Evolutionary conservation across 805 yeast species (phyloP).

Genomic region (Cyberlindnera japonica): DNA sequence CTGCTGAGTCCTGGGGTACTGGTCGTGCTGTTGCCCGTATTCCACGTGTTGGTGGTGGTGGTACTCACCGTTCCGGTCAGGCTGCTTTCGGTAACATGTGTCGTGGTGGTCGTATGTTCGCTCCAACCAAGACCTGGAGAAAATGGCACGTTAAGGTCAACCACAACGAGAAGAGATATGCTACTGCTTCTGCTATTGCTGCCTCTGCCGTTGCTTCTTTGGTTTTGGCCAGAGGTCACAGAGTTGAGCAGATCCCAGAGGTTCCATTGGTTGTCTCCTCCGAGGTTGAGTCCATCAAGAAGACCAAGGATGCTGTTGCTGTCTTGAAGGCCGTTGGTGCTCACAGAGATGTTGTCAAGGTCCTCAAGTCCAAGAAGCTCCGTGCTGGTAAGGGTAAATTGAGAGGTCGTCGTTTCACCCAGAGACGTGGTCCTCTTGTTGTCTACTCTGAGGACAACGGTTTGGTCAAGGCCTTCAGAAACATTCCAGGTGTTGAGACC

Average conservation of each 20-base stretch:
- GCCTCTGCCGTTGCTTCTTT: constrained; percentile 98
- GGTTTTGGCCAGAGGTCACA: constrained; percentile 99
- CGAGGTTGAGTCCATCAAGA: constrained; percentile 87
- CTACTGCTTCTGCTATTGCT: constrained; percentile 99
- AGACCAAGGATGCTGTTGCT: constrained; percentile 99
- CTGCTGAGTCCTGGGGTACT: constrained; percentile 99
- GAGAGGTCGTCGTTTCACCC: constrained; percentile 99
- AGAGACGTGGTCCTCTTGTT: constrained; percentile 99
- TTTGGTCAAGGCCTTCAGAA: constrained; percentile 97
- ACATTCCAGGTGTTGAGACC: constrained; percentile 99
- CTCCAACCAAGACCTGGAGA: constrained; percentile 99
- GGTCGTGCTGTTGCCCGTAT: constrained; percentile 99
- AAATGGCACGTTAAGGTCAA: constrained; percentile 99
- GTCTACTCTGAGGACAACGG: constrained; percentile 98
- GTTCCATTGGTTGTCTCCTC: constrained; percentile 95
- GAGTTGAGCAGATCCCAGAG: constrained; percentile 96
- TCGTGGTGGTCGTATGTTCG: constrained; percentile 99
- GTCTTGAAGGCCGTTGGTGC: constrained; percentile 98
- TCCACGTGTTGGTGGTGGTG: constrained; percentile 99
- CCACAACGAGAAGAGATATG: constrained; percentile 99
- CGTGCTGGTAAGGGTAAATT: constrained; percentile 99
- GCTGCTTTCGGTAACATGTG: constrained; percentile 99
- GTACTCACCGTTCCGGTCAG: constrained; percentile 99
- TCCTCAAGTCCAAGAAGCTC: constrained; percentile 95
- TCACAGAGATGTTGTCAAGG: constrained; percentile 96